Base-by-base conservation (phyloP, 164 flowering plant species). In the Magnolia sinica region DNA sequence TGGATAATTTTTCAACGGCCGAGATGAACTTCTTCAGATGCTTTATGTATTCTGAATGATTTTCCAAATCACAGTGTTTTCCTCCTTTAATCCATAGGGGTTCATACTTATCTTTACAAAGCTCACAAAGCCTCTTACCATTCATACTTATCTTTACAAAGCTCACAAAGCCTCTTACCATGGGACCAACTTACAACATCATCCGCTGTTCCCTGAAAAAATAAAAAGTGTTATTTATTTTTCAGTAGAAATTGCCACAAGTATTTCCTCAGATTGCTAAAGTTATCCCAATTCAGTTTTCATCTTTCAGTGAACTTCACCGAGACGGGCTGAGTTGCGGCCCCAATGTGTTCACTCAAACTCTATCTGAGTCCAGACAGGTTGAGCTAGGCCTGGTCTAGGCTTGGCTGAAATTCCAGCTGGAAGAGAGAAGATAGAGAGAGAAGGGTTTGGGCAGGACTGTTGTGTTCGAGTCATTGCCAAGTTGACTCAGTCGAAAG, bases 91-190 rank as follows among this genome's bases (percentile, higher is more conserved):
- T 75, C 95, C 95, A 91, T 59, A 91, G 69, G 14, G 95, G 95
- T 74, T 91, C 92, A 73, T 88, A 89, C 81, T 91, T 91, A 76
- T 87, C 90, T 82, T 83, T 88, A 52, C 92, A 88, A 23, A 23
- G 86, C 77, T 91, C 91, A 91, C 91, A 91, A 7, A 91, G 85
- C 77, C 86, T 88, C 84, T 86, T 89, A 18, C 95, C 95, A 69
- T 91, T 91, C 92, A 73, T 88, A 89, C 81, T 91, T 91, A 76
- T 87, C 90, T 82, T 83, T 88, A 52, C 1, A 0, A 14, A 83
- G 86, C 77, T 91, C 91, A 91, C 91, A 91, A 7, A 91, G 85
- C 77, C 86, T 88, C 84, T 86, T 89, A 18, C 95, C 95, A 69
- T 91, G 95, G 9, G 91, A 88, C 68, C 80, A 82, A 76, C 88